A percentile compares a stretch with the other conserved stretches of the same genome.
Conservation (phyloP, 805 yeast species). For the Nadsonia fulvescens region DNA sequence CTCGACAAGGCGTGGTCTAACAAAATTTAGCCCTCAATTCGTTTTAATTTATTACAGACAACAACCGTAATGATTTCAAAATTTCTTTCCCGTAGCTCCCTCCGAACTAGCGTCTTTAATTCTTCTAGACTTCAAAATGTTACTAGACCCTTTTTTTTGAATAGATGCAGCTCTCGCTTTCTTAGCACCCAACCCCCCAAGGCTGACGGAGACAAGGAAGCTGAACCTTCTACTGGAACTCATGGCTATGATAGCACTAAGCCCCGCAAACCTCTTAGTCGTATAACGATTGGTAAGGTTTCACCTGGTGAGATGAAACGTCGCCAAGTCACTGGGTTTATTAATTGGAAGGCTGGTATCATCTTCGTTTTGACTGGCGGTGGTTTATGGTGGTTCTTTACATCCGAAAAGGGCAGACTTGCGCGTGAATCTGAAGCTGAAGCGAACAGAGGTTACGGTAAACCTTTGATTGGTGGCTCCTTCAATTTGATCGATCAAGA, state of each 20-base stretch:
- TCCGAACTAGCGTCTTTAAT: no score
- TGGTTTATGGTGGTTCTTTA: constrained; percentile 51
- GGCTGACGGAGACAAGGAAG: constrained; percentile 1
- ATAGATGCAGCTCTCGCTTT: no score
- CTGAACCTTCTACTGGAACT: no score
- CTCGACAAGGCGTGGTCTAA: no score
- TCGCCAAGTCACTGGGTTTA: constrained; percentile 16
- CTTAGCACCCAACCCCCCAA: constrained; percentile 5
- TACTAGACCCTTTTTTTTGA: no score
- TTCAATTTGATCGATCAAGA: constrained; percentile 56
- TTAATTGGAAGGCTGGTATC: constrained; percentile 71
- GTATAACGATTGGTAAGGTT: constrained; percentile 5
- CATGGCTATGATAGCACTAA: no score
- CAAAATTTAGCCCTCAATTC: no score
- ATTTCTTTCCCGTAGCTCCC: no score
- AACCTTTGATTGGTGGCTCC: constrained; percentile 84
- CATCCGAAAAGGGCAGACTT: constrained; percentile 57
- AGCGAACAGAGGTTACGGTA: constrained; percentile 74
- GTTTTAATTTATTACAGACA: no score
- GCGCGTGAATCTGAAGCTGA: constrained; percentile 65
- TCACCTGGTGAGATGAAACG: constrained; percentile 15
- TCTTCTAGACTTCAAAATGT: no score
- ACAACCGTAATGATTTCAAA: no score
- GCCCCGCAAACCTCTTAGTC: constrained; percentile 5
- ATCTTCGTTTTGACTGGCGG: constrained; percentile 55